Conservation (phyloP, 1,139 yeast genomes). For the Kurtzmaniella quercitrusa region DNA sequence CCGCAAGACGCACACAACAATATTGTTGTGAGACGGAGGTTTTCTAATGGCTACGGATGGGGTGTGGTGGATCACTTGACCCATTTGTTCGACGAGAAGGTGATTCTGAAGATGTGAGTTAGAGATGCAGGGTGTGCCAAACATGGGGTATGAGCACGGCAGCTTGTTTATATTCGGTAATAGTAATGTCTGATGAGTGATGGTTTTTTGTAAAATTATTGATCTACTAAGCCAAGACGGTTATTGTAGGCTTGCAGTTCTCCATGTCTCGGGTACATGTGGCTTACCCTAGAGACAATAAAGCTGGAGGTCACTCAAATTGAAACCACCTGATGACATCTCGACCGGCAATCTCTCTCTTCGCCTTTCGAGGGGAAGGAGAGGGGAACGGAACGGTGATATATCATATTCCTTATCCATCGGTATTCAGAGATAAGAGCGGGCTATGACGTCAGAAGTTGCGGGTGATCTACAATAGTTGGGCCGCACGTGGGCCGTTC, state of each 20-base stretch:
- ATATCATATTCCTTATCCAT: not conserved
- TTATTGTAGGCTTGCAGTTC: too few relatives aligned
- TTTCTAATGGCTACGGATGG: constrained; percentile 96
- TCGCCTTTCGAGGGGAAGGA: too few relatives aligned
- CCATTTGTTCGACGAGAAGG: constrained; percentile 19
- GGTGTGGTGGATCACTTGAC: constrained; percentile 79
- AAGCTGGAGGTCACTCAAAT: too few relatives aligned
- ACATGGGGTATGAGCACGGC: too few relatives aligned
- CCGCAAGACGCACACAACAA: constrained; percentile 97
- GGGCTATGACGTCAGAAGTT: not conserved
- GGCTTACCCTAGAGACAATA: too few relatives aligned
- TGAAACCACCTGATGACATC: too few relatives aligned
- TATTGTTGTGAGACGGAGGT: constrained; percentile 80
- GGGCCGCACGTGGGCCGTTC: not conserved
- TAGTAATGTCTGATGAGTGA: too few relatives aligned
- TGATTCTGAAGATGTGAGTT: constrained; percentile 1
- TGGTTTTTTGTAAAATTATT: too few relatives aligned
- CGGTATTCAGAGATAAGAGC: not conserved
- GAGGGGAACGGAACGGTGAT: not conserved
- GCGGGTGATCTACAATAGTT: not conserved
- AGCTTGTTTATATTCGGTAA: too few relatives aligned
- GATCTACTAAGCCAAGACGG: too few relatives aligned
- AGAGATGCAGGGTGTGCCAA: not conserved
- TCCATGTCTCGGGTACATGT: too few relatives aligned
- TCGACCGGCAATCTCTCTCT: too few relatives aligned